Conservation (phyloP, 768 basidiomycete genomes). For the Boletus eberwhitei region DNA sequence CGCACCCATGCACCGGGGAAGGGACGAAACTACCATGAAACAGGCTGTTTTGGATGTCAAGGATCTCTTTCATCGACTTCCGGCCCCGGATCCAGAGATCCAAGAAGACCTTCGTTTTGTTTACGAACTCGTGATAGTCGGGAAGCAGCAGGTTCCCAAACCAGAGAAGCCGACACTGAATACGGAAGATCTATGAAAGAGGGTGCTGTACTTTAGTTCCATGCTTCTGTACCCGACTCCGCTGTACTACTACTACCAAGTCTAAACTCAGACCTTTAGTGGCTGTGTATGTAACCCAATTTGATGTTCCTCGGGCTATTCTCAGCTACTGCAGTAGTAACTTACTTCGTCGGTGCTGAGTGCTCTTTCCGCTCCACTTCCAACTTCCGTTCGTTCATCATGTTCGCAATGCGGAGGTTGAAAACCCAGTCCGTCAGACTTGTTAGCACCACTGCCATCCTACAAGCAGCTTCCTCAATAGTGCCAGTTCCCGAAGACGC, state of each 20-base stretch:
- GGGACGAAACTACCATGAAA: conserved; percentile 27
- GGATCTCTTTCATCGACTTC: conserved; percentile 27
- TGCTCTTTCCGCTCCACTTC: background rate
- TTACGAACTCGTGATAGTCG: conserved; percentile 35
- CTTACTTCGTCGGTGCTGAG: too few species aligned
- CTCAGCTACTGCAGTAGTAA: too few species aligned
- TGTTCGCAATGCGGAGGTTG: conserved; percentile 17
- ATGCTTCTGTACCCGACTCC: too few species aligned
- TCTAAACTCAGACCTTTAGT: too few species aligned
- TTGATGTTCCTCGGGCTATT: too few species aligned
- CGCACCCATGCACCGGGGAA: conserved; percentile 26
- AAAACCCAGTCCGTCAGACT: conserved; percentile 3
- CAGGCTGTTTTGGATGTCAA: conserved; percentile 25
- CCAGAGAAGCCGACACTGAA: conserved; percentile 25
- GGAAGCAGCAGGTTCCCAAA: conserved; percentile 4
- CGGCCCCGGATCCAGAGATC: conserved; percentile 16
- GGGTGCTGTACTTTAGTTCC: background rate
- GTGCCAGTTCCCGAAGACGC: conserved; percentile 2
- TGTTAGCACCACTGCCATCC: conserved; percentile 2
- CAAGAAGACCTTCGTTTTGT: conserved; percentile 28
- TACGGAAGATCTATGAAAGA: conserved; percentile 18
- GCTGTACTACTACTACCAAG: too few species aligned
- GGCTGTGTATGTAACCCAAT: too few species aligned
- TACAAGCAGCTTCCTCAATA: conserved; percentile 7
- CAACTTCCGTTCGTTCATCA: conserved; percentile 1